Evolutionary conservation across 805 yeast species (phyloP), one percentile per base, ranked within the genome.

Genomic region (Yamadazyma takamatsuzukensis): DNA sequence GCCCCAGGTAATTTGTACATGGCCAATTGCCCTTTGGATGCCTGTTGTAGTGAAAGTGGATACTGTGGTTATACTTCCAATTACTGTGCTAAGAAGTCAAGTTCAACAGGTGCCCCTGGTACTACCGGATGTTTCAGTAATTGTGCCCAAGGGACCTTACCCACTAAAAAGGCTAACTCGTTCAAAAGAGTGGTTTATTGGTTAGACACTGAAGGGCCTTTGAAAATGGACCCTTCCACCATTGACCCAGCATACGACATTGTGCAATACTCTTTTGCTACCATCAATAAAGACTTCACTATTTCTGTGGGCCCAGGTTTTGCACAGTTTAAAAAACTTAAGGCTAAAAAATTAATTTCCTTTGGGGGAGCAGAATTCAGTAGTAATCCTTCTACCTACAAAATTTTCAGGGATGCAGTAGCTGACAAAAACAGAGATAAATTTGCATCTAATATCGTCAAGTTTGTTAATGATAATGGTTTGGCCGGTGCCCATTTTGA

Each of bases 401-500:
- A 34, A 4, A 41, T 33, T 11, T 45, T 47, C 29, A 42, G 38
- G 28, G 22, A 32, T 14, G 40, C 32, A 10, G 48, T 44, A 13
- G 25, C 36, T 18, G 15, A 36, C 6, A 30, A 30, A 10, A 32
- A 33, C 10, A 39, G 41, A 17, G 30, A 39, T 4, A 35, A 33
- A 7, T 45, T 48, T 27, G 51, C 49, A 7, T 36, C 25, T 21
- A 43, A 36, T 29, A 24, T 48, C 14, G 39, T 36, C 10, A 21
- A 21, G 1, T 47, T 48, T 29, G 24, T 45, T 15, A 26, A 32
- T 2, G 30, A 30, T 15, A 21, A 48, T 18, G 31, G 28, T 4
- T 40, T 48, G 25, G 51, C 45, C 36, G 53, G 53, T 15, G 32
- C 43, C 25, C 41, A 48, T 36, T 37, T 48, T 6, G 51, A 48